A percentile compares a stretch with the other conserved stretches of the same genome.
phyloP scores from a whole-genome alignment of 352 stramenopile genomes.

The Phytopythium litorale region DNA sequence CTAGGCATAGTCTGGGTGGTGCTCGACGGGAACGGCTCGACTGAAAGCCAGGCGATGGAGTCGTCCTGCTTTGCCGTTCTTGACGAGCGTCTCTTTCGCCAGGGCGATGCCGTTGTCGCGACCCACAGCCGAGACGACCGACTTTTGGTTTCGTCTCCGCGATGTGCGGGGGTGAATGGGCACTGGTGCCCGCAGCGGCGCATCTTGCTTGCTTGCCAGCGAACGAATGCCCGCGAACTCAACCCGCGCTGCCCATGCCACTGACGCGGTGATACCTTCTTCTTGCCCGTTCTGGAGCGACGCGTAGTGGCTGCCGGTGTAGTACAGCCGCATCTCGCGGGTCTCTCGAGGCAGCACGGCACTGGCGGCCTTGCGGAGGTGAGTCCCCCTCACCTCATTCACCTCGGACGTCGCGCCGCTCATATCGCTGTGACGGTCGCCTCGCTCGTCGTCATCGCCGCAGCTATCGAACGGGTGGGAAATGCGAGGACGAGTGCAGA shows the following conservation, averaged over 20 bases:
- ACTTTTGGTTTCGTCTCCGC: background rate
- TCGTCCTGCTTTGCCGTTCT: background rate
- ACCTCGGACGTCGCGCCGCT: constrained; percentile 32
- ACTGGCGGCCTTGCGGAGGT: constrained; percentile 55
- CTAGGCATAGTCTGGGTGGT: background rate
- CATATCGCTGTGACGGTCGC: constrained; percentile 20
- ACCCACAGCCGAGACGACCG: background rate
- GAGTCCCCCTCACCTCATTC: constrained; percentile 25
- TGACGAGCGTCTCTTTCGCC: background rate
- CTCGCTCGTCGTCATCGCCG: constrained; percentile 18
- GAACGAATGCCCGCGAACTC: constrained; percentile 52
- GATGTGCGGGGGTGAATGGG: background rate
- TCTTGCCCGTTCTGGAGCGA: constrained; percentile 22
- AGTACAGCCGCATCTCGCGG: constrained; percentile 34
- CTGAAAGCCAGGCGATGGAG: background rate
- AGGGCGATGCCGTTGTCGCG: background rate
- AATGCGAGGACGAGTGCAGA: background rate
- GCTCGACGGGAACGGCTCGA: background rate
- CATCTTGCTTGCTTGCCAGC: constrained; percentile 3
- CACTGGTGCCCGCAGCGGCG: background rate
- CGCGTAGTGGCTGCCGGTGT: constrained; percentile 35
- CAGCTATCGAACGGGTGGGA: constrained; percentile 24
- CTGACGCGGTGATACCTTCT: constrained; percentile 1
- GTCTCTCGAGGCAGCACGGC: constrained; percentile 48
- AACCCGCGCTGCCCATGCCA: constrained; percentile 46